A percentile compares a stretch with the other conserved stretches of the same genome.
Evolutionary conservation across 2,329 filamentous ascomycete species (phyloP).

Genomic region (Zymoseptoria pseudotritici): DNA sequence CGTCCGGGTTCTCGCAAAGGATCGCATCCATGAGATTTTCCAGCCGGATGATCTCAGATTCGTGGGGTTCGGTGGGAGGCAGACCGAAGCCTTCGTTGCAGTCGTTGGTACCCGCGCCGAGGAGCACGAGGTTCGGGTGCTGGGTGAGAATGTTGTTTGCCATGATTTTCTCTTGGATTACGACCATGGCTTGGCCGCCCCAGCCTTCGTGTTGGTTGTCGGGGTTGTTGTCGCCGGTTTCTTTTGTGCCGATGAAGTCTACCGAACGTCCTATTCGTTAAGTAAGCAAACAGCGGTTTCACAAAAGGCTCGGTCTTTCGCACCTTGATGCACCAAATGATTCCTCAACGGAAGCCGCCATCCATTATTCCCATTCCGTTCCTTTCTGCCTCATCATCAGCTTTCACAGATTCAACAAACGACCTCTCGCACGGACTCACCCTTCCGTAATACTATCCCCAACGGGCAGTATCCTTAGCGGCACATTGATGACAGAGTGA

Average conservation of each 20-base stretch:
- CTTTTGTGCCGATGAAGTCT: neutral
- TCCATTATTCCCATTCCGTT: neutral
- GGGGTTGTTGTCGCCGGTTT: neutral
- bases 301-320: no score
- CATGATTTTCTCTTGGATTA: conserved; percentile 1
- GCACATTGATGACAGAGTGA: neutral
- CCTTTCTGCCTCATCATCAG: neutral
- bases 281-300: no score
- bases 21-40: conserved; percentile 1
- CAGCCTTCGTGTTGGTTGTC: conserved; percentile 1
- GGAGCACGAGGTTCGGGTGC: neutral
- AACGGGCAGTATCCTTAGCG: neutral
- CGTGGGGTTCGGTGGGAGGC: neutral
- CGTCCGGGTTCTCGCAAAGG: neutral
- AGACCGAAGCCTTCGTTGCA: neutral
- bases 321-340: neutral
- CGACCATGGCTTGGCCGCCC: neutral
- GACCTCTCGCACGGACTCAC: neutral
- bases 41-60: neutral
- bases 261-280: neutral
- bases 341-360: neutral
- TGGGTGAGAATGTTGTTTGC: neutral
- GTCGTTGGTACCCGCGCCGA: neutral
- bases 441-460: neutral
- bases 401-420: neutral